These are phyloP conservation scores for Trichosporon sp. DNA, from an alignment of 1,284 basidiomycete genomes.

Conservation along the genomic window DNA sequence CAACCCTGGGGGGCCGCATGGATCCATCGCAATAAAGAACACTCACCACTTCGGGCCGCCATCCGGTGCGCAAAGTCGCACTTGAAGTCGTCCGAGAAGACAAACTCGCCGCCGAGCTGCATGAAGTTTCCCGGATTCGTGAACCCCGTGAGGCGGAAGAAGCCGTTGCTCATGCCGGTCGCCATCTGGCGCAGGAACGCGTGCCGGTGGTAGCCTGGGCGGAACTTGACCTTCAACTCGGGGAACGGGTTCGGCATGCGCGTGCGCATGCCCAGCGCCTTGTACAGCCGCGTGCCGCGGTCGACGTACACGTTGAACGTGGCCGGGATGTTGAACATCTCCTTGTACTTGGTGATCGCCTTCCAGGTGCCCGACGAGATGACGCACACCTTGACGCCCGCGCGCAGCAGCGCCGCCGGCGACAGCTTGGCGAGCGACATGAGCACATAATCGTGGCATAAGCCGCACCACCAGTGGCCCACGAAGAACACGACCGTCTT, in stretches of 20 bases:
- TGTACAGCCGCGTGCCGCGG: conserved; percentile 37
- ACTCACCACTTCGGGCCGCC: conserved; percentile 45
- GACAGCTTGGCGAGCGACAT: conserved; percentile 41
- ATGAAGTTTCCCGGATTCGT: conserved; percentile 43
- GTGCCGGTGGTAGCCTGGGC: conserved; percentile 11
- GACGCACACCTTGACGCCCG: conserved; percentile 40
- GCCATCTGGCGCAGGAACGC: conserved; percentile 10
- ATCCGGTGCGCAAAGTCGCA: conserved; percentile 49
- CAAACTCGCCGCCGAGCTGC: conserved; percentile 50
- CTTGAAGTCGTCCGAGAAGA: conserved; percentile 31
- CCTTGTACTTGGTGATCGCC: conserved; percentile 44
- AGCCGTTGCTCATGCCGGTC: conserved; percentile 7
- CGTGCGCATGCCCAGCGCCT: conserved; percentile 39
- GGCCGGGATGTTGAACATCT: conserved; percentile 37
- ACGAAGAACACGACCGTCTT: conserved; percentile 45
- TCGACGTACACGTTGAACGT: conserved; percentile 49
- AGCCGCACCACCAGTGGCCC: conserved; percentile 48
- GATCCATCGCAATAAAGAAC: not conserved
- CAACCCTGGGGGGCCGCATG: not conserved
- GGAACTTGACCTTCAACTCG: conserved; percentile 8
- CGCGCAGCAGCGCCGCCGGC: conserved; percentile 33
- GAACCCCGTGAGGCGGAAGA: conserved; percentile 10
- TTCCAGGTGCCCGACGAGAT: conserved; percentile 47
- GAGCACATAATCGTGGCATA: conserved; percentile 48
- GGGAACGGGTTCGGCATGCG: conserved; percentile 7